Evolutionary conservation across 176 grass and related monocot genomes (phyloP).

Genomic region (Metroxylon sagu): DNA sequence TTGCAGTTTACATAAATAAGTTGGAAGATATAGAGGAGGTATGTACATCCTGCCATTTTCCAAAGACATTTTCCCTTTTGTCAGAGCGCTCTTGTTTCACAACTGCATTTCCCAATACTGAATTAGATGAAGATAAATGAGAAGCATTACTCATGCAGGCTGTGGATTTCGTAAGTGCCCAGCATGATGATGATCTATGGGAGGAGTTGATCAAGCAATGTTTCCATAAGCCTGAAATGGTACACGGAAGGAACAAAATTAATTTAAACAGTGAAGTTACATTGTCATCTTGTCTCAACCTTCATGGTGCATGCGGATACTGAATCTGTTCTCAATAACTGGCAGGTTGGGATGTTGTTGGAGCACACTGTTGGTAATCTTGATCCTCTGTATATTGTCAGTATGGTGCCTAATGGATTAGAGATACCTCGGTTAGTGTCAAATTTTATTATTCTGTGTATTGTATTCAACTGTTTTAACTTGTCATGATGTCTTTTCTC

Average conservation of each 20-base stretch:
- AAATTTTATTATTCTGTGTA: background rate
- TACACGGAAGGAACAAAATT: conserved; percentile 7
- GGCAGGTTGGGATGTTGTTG: conserved; percentile 92
- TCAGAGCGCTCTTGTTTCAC: too few relatives aligned
- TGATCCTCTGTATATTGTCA: conserved; percentile 95
- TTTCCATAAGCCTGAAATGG: conserved; percentile 92
- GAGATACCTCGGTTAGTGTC: conserved; percentile 70
- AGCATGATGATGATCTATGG: conserved; percentile 95
- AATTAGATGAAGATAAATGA: too few relatives aligned
- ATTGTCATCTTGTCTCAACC: too few relatives aligned
- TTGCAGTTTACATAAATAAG: conserved; percentile 87
- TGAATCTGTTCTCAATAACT: conserved; percentile 8
- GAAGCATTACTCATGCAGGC: conserved; percentile 37
- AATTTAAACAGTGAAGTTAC: too few relatives aligned
- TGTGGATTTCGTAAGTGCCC: conserved; percentile 90
- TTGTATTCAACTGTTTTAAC: too few relatives aligned
- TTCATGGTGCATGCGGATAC: too few relatives aligned
- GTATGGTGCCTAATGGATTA: conserved; percentile 91
- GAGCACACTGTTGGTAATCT: conserved; percentile 99
- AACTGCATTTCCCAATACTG: too few relatives aligned
- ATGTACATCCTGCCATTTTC: conserved; percentile 2
- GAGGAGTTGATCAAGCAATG: conserved; percentile 88
- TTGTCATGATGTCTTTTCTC: too few relatives aligned
- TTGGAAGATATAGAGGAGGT: conserved; percentile 94
- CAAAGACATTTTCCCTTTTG: conserved; percentile 1